Base-by-base conservation (phyloP, 202 grass and related monocot genomes). In the Setaria viridis region DNA sequence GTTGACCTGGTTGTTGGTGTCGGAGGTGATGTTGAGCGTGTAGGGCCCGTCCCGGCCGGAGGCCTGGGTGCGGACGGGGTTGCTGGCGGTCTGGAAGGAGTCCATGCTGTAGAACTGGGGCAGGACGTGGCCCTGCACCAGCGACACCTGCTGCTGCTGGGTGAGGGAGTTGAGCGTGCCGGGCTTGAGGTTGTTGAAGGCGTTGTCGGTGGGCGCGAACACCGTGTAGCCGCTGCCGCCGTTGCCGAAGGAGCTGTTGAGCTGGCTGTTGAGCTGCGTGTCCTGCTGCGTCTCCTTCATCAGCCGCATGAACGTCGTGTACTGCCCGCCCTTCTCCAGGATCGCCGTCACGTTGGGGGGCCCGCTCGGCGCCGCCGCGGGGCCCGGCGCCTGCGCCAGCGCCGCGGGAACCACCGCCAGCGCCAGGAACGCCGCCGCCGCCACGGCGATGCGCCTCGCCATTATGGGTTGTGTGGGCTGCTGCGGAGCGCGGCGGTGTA, bases 141-240 rank as follows among this genome's bases (percentile, higher is more conserved):
- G 82, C 39, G 90, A 46, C 8, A 93, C 92, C 91, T 93, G 95
- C 62, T 95, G 62, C 91, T 98, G 95, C 63, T 83, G 77, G 4
- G 82, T 82, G 62, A 95, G 85, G 7, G 47, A 42, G 92, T 98
- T 98, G 67, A 98, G 77, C 1, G 93, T 89, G 55, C 95, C 95
- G 9, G 88, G 15, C 79, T 89, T 84, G 77, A 98, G 95, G 67
- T 25, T 76, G 87, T 67, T 82, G 89, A 98, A 94, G 63, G 95
- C 95, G 82, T 93, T 93, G 87, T 98, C 95, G 67, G 90, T 93
- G 13, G 95, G 90, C 9, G 95, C 95, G 86, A 98, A 93, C 84
- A 93, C 42, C 21, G 95, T 93, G 80, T 93, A 89, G 50, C 93
- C 96, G 62, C 72, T 86, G 82, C 91, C 96, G 72, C 50, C 91